phyloP scores from a whole-genome alignment of 495 filamentous ascomycete species.

The Penicillium waksmanii region DNA sequence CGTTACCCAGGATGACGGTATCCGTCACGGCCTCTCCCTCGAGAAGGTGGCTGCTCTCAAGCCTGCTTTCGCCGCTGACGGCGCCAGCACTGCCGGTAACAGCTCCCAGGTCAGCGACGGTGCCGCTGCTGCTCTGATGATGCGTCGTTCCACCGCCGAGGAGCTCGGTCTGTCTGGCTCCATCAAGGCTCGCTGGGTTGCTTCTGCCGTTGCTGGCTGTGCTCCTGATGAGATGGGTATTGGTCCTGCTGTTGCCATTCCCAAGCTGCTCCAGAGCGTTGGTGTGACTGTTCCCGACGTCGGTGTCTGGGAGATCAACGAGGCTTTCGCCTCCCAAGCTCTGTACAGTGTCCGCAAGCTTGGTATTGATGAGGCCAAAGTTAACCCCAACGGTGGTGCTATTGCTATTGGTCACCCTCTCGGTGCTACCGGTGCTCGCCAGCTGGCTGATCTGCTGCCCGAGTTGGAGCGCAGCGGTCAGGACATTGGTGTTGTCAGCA shows the following conservation, averaged over 20 bases:
- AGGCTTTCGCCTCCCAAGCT: conserved; percentile 91
- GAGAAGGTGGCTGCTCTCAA: conserved; percentile 78
- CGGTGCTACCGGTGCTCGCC: conserved; percentile 86
- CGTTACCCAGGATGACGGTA: conserved; percentile 80
- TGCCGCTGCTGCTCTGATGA: conserved; percentile 79
- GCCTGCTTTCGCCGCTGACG: conserved; percentile 76
- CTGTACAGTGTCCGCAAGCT: conserved; percentile 78
- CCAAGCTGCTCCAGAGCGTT: conserved; percentile 69
- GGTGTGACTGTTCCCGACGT: conserved; percentile 71
- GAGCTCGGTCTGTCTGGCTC: conserved; percentile 67
- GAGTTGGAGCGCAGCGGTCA: conserved; percentile 66
- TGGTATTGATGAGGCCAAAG: conserved; percentile 66
- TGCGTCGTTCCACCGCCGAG: conserved; percentile 81
- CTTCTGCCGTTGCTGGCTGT: conserved; percentile 72
- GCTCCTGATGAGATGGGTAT: conserved; percentile 92
- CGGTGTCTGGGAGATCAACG: conserved; percentile 93
- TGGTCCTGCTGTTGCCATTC: conserved; percentile 83
- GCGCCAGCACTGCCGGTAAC: conserved; percentile 84
- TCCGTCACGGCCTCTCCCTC: conserved; percentile 64
- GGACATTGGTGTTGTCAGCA: conserved; percentile 74
- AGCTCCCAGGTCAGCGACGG: conserved; percentile 86
- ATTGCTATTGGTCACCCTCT: conserved; percentile 93
- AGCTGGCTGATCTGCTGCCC: conserved; percentile 74
- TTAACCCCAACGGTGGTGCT: conserved; percentile 92
- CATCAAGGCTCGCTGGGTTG: conserved; percentile 82